Conservation (phyloP, 805 yeast genomes). For the Hanseniaspora valbyensis region DNA sequence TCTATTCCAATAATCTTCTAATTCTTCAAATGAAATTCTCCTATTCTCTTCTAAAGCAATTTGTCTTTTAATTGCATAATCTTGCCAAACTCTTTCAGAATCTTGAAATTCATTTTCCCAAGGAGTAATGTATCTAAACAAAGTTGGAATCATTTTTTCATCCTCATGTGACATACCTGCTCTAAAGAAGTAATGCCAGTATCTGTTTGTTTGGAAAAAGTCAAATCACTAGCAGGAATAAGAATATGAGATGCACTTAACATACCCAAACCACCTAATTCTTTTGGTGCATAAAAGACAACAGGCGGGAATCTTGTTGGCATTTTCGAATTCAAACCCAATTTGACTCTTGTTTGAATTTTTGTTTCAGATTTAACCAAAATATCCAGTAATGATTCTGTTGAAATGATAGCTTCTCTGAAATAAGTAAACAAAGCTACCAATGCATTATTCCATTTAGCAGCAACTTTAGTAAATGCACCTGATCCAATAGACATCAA, state of each 20-base stretch:
- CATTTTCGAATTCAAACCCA: slow-evolving; percentile 95
- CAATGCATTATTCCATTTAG: slow-evolving; percentile 91
- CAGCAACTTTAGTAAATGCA: slow-evolving; percentile 85
- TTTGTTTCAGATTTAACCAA: slow-evolving; percentile 86
- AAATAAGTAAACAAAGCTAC: slow-evolving; percentile 78
- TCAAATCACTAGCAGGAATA: slow-evolving; percentile 83
- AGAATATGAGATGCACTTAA: slow-evolving; percentile 90
- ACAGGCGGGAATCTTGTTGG: slow-evolving; percentile 98
- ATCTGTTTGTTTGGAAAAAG: slow-evolving; percentile 88
- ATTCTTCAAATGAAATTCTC: slow-evolving; percentile 79
- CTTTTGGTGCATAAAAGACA: slow-evolving; percentile 94
- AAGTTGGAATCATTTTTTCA: slow-evolving; percentile 76
- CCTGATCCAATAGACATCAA: slow-evolving; percentile 93
- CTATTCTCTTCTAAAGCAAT: slow-evolving; percentile 81
- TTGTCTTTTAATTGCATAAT: slow-evolving; percentile 77
- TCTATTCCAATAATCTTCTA: slow-evolving; percentile 91
- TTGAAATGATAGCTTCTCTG: slow-evolving; percentile 83
- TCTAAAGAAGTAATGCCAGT: slow-evolving; percentile 91
- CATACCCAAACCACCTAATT: slow-evolving; percentile 96
- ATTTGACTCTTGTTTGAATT: slow-evolving; percentile 84
- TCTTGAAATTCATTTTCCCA: slow-evolving; percentile 96
- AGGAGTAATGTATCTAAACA: slow-evolving; percentile 81
- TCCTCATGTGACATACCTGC: slow-evolving; percentile 84
- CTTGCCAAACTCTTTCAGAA: slow-evolving; percentile 96
- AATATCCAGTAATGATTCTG: slow-evolving; percentile 64